Evolutionary conservation across 441 rosid genomes (phyloP).

Genomic region (Gossypium davidsonii): DNA sequence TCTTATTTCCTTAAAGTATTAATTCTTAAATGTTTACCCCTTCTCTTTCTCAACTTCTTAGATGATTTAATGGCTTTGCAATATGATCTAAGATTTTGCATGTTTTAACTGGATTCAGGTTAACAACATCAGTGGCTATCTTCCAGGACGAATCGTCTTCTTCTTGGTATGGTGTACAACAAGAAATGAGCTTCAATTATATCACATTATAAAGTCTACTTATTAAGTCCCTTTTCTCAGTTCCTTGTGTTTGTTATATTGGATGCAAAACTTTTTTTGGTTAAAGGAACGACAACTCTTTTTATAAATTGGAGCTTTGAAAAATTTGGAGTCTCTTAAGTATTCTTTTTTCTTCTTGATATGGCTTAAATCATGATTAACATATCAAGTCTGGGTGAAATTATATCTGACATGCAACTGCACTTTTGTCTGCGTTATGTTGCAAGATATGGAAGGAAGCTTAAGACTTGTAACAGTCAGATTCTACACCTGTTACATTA

Average conservation of each 20-base stretch:
- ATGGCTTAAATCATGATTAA: background rate
- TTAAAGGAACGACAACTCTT: background rate
- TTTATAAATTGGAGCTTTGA: background rate
- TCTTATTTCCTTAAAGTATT: background rate
- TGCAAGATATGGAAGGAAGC: background rate
- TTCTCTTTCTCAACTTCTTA: background rate
- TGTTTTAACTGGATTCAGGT: conserved; percentile 45
- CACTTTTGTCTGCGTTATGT: background rate
- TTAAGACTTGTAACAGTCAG: background rate
- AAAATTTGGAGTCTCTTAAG: background rate
- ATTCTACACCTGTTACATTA: background rate
- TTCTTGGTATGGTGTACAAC: conserved; percentile 67
- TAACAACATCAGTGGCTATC: conserved; percentile 95
- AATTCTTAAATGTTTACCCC: background rate
- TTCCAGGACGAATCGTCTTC: conserved; percentile 95
- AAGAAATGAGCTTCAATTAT: conserved; percentile 9
- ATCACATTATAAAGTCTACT: background rate
- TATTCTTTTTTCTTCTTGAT: background rate
- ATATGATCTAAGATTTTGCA: conserved; percentile 12
- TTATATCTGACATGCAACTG: background rate
- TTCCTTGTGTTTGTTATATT: background rate
- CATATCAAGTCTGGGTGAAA: background rate
- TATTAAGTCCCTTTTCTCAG: background rate
- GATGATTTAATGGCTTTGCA: background rate
- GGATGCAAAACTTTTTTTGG: background rate